phyloP scores from a whole-genome alignment of 176 grass and related monocot genomes.

The Oryza meridionalis region DNA sequence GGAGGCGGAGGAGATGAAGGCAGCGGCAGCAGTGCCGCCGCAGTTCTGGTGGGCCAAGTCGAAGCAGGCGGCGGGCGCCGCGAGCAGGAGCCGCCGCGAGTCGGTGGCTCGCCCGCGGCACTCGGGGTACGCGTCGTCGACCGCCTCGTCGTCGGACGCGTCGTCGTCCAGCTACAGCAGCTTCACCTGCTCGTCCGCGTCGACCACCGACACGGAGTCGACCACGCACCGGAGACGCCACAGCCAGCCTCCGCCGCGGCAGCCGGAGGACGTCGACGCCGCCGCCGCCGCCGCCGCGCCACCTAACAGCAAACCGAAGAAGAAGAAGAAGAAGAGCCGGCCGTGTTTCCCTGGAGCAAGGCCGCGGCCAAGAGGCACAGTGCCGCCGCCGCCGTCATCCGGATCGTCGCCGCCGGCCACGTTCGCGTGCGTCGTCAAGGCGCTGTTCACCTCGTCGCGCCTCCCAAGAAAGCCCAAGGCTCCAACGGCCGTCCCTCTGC shows the following conservation, averaged over 20 bases:
- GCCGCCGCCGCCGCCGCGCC: not conserved
- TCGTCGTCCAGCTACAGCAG: conserved; percentile 52
- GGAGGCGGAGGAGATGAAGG: conserved; percentile 35
- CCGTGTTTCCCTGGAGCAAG: conserved; percentile 38
- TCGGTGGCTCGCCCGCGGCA: conserved; percentile 23
- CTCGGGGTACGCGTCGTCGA: conserved; percentile 52
- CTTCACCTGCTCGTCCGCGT: conserved; percentile 62
- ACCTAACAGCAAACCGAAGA: conserved; percentile 27
- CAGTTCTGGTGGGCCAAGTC: conserved; percentile 68
- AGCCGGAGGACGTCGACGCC: not conserved
- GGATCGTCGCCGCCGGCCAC: conserved; percentile 41
- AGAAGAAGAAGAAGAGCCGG: conserved; percentile 26
- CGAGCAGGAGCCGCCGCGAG: conserved; percentile 35
- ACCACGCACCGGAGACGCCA: conserved; percentile 1
- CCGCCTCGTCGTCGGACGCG: conserved; percentile 61
- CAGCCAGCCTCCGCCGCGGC: conserved; percentile 26
- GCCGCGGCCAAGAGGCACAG: conserved; percentile 1
- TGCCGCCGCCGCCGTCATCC: not conserved
- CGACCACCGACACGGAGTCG: conserved; percentile 46
- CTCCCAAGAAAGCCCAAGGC: conserved; percentile 47
- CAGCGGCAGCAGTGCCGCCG: not conserved
- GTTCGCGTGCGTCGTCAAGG: conserved; percentile 48
- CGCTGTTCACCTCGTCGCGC: conserved; percentile 43
- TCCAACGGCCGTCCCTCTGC: not conserved
- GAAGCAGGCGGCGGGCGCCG: conserved; percentile 29